Base-by-base conservation (phyloP, 2,329 filamentous ascomycete species). In the Aspergillus ochraceoroseus region DNA sequence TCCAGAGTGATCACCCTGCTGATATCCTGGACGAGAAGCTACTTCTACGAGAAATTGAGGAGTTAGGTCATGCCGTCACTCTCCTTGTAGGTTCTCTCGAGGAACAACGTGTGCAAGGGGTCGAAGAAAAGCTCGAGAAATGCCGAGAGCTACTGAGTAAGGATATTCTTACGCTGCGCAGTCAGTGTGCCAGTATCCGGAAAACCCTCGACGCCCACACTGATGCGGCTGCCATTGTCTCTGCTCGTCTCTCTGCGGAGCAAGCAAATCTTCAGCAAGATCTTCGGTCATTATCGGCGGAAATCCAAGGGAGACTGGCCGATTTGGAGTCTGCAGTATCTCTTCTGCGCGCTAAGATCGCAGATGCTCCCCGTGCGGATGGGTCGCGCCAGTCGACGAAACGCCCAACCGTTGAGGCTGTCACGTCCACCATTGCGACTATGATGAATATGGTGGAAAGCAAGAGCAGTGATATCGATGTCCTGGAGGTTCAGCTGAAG, bases 391-490 rank as follows among this genome's bases (percentile, higher is more conserved):
- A 46, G 44, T 41, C 39, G 37, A 46, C 44, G 28, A 54, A 74
- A 35, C 77, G 82, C 3, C 92, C 92, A 0, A 95, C 89, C 0
- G 86, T 95, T 7, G 92, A 95, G 54, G 87, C 87, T 0, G 86
- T 98, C 13, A 83, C 89, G 52, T 86, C 85, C 44, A 98, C 92
- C 1, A 94, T 98, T 51, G 73, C 74, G 43, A 95, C 92, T 59
- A 89, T 98, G 84, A 95, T 89, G 22, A 77, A 73, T 44, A 90
- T 95, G 83, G 85, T 85, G 0, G 87, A 96, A 71, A 87, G 87
- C 67, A 85, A 87, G 60, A 92, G 85, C 58, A 86, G 83, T 43
- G 90, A 96, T 55, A 81, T 98, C 37, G 87, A 95, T 61, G 79
- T 95, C 5, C 74, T 96, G 20, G 92, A 96, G 66, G 79, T 82